Evolutionary conservation across 257 asterid species (phyloP), one percentile per base, ranked within the genome.

Genomic region (Vinca minor): DNA sequence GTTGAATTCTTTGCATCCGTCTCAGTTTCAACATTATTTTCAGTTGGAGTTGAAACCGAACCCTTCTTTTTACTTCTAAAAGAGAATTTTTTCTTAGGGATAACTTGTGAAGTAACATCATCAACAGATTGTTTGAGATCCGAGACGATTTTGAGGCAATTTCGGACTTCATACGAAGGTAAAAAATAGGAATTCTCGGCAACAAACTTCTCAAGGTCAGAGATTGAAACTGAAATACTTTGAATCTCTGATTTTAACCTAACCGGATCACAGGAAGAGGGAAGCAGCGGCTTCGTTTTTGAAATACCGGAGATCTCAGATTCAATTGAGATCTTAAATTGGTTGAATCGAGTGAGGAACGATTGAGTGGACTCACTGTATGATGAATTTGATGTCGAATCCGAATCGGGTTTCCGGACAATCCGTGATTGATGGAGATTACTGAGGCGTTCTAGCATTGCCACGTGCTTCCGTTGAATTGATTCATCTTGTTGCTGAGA

Each of bases 41-140:
- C 68, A 44, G 73, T 70, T 1, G 81, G 26, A 4, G 11, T 11
- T 2, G 65, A 46, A 32, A 34, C 17, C 11, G 68, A 21, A 38
- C 68, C 8, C 66, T 79, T 84, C 56, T 79, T 83, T 68, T 86
- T 91, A 67, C 80, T 80, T 69, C 76, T 89, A 83, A 91, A 91
- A 20, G 96, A 76, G 83, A 91, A 91, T 57, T 85, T 91, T 74
- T 85, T 88, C 87, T n/a, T n/a, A n/a, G n/a, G n/a, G n/a, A n/a
- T n/a, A n/a, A n/a, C n/a, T n/a, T n/a, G n/a, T n/a, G n/a, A n/a
- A n/a, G n/a, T n/a, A n/a, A n/a, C n/a, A n/a, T n/a, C n/a, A n/a
- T n/a, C n/a, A n/a, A n/a, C n/a, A n/a, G n/a, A n/a, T n/a, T n/a
- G n/a, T n/a, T n/a, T n/a, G n/a, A n/a, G n/a, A n/a, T n/a, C n/a